Base-by-base conservation (phyloP, 2,329 filamentous ascomycete species). In the Colletotrichum sp. region DNA sequence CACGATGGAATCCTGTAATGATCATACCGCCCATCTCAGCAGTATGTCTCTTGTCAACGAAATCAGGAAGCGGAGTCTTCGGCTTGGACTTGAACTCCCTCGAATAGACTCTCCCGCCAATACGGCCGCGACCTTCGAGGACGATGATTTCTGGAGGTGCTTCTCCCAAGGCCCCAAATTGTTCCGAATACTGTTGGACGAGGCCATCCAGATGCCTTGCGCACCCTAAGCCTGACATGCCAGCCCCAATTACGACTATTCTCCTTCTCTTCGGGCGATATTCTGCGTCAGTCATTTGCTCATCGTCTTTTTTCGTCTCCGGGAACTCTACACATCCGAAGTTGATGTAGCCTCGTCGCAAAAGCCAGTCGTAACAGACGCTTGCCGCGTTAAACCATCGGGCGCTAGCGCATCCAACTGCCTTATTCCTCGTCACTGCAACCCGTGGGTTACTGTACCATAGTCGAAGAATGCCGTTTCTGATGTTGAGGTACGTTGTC, bases 21-120 rank as follows among this genome's bases (percentile, higher is more conserved):
- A 99, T 99, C 89, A 99, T 98, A 71, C 96, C 97, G 32, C 97
- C 97, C 93, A 98, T 98, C 83, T 99, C 97, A 36, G 95, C 97
- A 24, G 96, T 99, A 81, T 94, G 94, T 67, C 92, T 88, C 77
- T 88, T 90, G 10, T 88, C 89, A 85, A 90, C 83, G 89, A 91
- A 85, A 82, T 78, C 88, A 80, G 82, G 88, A 85, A 82, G 92
- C 79, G 78, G 86, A 84, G 81, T 87, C 82, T 72, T 87, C 84
- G 83, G 90, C 83, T 87, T 94, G 86, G 87, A 92, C 89, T 87
- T 87, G 77, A 93, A 90, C 28, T 90, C 86, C 69, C 91, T 95
- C 69, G 97, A 99, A 85, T 98, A 99, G 24, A 99, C 95, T 79
- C 97, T 92, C 55, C 97, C 97, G 55, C 97, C 97, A 68, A 99